A percentile compares a stretch with the other conserved stretches of the same genome.
Evolutionary conservation across 2,329 filamentous ascomycete species (phyloP).

Genomic region (Hawksworthiomyces lignivorus): DNA sequence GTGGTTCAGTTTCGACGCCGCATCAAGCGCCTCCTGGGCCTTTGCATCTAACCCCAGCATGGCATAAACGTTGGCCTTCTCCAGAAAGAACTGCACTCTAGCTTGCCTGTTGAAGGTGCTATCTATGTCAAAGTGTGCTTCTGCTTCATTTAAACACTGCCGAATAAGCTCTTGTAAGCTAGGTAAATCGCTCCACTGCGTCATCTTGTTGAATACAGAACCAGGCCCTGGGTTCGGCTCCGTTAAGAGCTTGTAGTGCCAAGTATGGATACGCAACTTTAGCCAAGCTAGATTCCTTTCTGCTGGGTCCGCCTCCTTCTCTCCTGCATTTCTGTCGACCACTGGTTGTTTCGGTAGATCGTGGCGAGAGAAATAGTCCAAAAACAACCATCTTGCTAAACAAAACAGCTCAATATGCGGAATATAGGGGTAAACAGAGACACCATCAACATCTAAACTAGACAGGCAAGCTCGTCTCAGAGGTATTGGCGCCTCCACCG

Average conservation of each 20-base stretch:
- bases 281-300: slow-evolving; percentile 46
- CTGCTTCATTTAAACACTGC: slow-evolving; percentile 33
- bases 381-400: slow-evolving; percentile 45
- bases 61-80: slow-evolving; percentile 75
- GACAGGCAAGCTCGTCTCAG: slow-evolving; percentile 55
- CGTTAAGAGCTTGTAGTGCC: slow-evolving; percentile 54
- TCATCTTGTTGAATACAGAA: slow-evolving; percentile 47
- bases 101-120: slow-evolving; percentile 36
- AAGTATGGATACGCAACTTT: slow-evolving; percentile 64
- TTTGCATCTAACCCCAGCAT: slow-evolving; percentile 74
- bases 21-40: slow-evolving; percentile 62
- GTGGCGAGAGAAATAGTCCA: not conserved
- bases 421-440: slow-evolving; percentile 76
- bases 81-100: slow-evolving; percentile 67
- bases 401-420: slow-evolving; percentile 78
- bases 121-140: slow-evolving; percentile 27
- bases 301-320: slow-evolving; percentile 24
- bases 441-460: slow-evolving; percentile 71
- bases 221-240: slow-evolving; percentile 48
- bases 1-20: slow-evolving; percentile 57
- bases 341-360: not conserved
- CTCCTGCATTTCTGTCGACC: not conserved
- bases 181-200: slow-evolving; percentile 53
- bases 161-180: slow-evolving; percentile 45
- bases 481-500: slow-evolving; percentile 21